phyloP scores from a whole-genome alignment of 768 basidiomycete species.

The Mycena albidolilacea region DNA sequence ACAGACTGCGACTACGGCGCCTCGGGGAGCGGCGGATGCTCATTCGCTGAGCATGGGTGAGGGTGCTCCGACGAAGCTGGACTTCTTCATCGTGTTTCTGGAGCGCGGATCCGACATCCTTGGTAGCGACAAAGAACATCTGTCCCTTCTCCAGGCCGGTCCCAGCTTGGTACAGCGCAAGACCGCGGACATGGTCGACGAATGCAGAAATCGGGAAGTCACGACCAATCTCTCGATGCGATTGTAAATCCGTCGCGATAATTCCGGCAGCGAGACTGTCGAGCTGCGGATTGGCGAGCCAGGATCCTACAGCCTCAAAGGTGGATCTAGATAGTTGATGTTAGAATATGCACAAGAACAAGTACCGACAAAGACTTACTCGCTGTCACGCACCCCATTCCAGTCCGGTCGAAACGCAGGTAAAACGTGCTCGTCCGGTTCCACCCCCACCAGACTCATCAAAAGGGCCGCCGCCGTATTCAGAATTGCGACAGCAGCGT shows the following conservation, averaged over 20 bases:
- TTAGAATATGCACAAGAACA: conserved; percentile 15
- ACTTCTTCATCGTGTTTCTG: conserved; percentile 51
- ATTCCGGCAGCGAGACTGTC: conserved; percentile 46
- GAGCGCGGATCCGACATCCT: conserved; percentile 50
- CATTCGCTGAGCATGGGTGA: conserved; percentile 56
- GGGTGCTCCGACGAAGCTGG: conserved; percentile 52
- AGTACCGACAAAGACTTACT: conserved; percentile 48
- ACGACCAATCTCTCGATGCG: conserved; percentile 61
- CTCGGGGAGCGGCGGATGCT: conserved; percentile 63
- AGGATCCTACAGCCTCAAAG: conserved; percentile 57
- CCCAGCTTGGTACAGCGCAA: conserved; percentile 53
- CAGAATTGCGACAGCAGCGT: conserved; percentile 57
- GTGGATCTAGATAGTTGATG: conserved; percentile 50
- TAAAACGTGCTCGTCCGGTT: conserved; percentile 44
- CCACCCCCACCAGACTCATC: conserved; percentile 48
- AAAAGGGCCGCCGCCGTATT: conserved; percentile 53
- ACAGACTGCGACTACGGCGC: conserved; percentile 57
- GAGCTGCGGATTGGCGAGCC: conserved; percentile 53
- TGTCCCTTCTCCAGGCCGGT: conserved; percentile 28
- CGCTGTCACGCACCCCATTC: conserved; percentile 53
- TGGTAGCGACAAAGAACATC: conserved; percentile 47
- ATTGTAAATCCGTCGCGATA: conserved; percentile 58
- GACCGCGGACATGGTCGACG: conserved; percentile 62
- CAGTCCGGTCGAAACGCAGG: conserved; percentile 51
- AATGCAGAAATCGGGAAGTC: conserved; percentile 66